Conservation (phyloP, 163 green algal genomes). For the Volvox carteri region DNA sequence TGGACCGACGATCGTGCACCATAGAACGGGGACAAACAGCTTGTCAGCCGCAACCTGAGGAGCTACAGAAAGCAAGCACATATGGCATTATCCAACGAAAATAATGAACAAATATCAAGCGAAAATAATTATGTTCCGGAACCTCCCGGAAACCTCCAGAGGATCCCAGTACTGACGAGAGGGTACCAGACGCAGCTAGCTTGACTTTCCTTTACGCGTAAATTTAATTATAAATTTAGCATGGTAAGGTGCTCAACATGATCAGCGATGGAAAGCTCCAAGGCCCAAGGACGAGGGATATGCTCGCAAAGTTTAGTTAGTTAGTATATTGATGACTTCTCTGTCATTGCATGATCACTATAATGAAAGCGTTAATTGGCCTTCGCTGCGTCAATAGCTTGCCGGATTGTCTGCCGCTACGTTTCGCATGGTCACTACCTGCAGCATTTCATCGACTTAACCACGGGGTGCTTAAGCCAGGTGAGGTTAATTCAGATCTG, state of each 20-base stretch:
- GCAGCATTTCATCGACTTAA: background rate
- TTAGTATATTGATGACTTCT: background rate
- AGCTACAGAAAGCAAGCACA: too few relatives aligned
- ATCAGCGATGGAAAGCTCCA: background rate
- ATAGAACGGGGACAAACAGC: too few relatives aligned
- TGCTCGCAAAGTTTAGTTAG: background rate
- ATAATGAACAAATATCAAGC: too few relatives aligned
- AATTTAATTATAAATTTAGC: background rate
- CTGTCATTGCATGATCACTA: background rate
- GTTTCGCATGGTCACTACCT: background rate
- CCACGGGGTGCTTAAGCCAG: background rate
- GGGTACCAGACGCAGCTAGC: background rate
- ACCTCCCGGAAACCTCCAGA: background rate
- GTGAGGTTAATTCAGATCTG: background rate
- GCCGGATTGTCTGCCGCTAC: too few relatives aligned
- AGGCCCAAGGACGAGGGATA: background rate
- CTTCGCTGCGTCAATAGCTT: background rate
- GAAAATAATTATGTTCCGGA: constrained; percentile 5
- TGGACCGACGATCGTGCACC: too few relatives aligned
- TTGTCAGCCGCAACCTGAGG: too few relatives aligned
- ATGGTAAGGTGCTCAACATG: background rate
- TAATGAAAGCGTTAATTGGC: background rate
- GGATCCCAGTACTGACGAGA: background rate
- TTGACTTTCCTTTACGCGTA: background rate
- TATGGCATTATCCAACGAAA: too few relatives aligned